Percentiles rank a stretch among this genome's conserved stretches.
These are phyloP conservation scores for Hibiscus trionum DNA, from an alignment of 345 rosid species.

Conservation along the genomic window DNA sequence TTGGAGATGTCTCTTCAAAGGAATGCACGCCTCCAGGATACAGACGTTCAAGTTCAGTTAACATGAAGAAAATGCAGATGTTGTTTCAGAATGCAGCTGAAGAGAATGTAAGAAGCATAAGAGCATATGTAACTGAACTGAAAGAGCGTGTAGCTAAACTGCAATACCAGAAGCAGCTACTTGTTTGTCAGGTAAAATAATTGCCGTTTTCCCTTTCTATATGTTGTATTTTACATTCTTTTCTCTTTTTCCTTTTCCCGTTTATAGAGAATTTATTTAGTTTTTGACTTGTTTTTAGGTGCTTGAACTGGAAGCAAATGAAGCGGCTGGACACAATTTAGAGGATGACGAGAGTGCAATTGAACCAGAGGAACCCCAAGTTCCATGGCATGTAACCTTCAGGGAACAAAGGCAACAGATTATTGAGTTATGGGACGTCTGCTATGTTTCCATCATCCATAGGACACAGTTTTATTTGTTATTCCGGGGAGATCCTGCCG, in stretches of 20 bases:
- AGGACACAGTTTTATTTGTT: slow-evolving; percentile 91
- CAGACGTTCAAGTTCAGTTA: slow-evolving; percentile 77
- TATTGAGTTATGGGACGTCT: slow-evolving; percentile 26
- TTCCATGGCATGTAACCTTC: slow-evolving; percentile 72
- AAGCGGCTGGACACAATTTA: slow-evolving; percentile 68
- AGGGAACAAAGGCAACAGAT: slow-evolving; percentile 78
- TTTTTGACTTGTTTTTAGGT: slow-evolving; percentile 39
- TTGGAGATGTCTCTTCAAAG: slow-evolving; percentile 73
- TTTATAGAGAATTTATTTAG: not conserved
- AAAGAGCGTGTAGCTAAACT: slow-evolving; percentile 96
- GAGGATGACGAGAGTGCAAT: slow-evolving; percentile 48
- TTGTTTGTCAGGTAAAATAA: slow-evolving; percentile 79
- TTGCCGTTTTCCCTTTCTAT: not conserved
- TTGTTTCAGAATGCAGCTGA: slow-evolving; percentile 99
- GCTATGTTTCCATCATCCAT: slow-evolving; percentile 82
- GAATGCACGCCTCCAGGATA: slow-evolving; percentile 63
- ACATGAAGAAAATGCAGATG: slow-evolving; percentile 97
- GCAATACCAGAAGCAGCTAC: slow-evolving; percentile 98
- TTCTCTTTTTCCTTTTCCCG: slow-evolving; percentile 5
- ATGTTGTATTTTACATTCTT: not conserved
- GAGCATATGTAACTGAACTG: slow-evolving; percentile 86
- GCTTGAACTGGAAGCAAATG: slow-evolving; percentile 95
- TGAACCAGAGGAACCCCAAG: slow-evolving; percentile 53
- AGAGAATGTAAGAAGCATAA: slow-evolving; percentile 93
- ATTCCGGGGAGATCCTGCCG: slow-evolving; percentile 93